phyloP scores from a whole-genome alignment of 2,329 filamentous ascomycete species.

The Xylaria sp. region DNA sequence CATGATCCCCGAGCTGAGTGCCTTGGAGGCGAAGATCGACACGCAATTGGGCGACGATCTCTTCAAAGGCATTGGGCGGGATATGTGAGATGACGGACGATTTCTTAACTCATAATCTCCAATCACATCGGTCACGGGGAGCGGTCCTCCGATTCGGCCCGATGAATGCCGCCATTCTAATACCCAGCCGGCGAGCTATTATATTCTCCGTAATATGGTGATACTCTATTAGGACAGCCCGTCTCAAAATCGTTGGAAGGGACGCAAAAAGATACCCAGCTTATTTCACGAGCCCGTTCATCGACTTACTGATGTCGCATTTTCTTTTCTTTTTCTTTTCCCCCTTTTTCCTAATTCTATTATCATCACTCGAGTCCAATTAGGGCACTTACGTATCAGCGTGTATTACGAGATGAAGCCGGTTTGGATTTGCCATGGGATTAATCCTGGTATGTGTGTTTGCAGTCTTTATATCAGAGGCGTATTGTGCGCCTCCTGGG shows the following conservation, averaged over 20 bases:
- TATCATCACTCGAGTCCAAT: slow-evolving; percentile 30
- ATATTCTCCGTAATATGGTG: slow-evolving; percentile 39
- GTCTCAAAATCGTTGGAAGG: slow-evolving; percentile 36
- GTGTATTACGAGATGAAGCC: slow-evolving; percentile 22
- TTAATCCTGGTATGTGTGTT: slow-evolving; percentile 19
- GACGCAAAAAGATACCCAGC: slow-evolving; percentile 50
- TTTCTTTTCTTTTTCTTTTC: slow-evolving; percentile 35
- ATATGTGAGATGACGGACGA: slow-evolving; percentile 24
- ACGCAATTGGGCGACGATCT: slow-evolving; percentile 61
- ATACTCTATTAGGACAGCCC: slow-evolving; percentile 37
- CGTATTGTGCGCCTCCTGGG: slow-evolving; percentile 8
- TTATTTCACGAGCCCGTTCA: slow-evolving; percentile 48
- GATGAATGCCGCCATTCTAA: slow-evolving; percentile 33
- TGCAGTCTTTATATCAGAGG: slow-evolving; percentile 18
- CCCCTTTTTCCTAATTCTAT: slow-evolving; percentile 17
- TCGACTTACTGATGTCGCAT: slow-evolving; percentile 45
- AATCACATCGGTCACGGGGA: slow-evolving; percentile 1
- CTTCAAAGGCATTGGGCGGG: slow-evolving; percentile 63
- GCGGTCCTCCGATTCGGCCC: slow-evolving; percentile 1
- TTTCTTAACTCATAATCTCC: slow-evolving; percentile 10
- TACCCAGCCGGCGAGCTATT: slow-evolving; percentile 39
- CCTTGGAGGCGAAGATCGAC: slow-evolving; percentile 61
- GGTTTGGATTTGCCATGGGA: slow-evolving; percentile 27
- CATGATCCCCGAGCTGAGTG: slow-evolving; percentile 68
- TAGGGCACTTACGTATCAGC: slow-evolving; percentile 6